phyloP scores from a whole-genome alignment of 305 asterid genomes.

The Ajuga reptans region DNA sequence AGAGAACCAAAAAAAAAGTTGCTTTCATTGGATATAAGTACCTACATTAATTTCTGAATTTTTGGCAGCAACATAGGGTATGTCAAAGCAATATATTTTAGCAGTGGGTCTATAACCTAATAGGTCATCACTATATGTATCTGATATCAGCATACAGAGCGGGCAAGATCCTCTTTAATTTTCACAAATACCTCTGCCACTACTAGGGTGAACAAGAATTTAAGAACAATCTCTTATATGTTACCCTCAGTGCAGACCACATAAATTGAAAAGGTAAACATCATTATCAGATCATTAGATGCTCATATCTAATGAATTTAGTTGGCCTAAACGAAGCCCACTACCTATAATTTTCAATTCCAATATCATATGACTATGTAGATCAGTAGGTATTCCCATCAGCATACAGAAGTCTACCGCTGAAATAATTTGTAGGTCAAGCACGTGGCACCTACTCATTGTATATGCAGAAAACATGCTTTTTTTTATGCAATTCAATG shows the following conservation, averaged over 20 bases:
- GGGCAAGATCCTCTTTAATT: slow-evolving; percentile 7
- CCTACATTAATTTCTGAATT: background rate
- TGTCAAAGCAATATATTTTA: slow-evolving; percentile 8
- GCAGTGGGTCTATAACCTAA: slow-evolving; percentile 5
- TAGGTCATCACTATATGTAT: background rate
- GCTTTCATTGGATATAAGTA: background rate
- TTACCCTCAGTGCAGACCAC: background rate
- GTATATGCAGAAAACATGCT: background rate
- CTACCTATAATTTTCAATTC: background rate
- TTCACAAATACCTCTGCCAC: slow-evolving; percentile 7
- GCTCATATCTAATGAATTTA: background rate
- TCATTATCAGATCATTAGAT: background rate
- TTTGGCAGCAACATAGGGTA: background rate
- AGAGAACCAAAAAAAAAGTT: background rate
- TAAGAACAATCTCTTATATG: background rate
- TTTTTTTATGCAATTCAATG: background rate
- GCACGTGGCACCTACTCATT: background rate
- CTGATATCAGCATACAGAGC: background rate
- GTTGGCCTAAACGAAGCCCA: background rate
- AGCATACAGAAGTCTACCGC: background rate
- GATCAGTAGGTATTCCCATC: background rate
- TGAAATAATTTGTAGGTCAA: background rate
- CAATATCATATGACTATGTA: background rate
- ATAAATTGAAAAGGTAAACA: background rate
- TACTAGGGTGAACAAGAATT: slow-evolving; percentile 1